Evolutionary conservation across 73 alveolate species (phyloP).

Genomic region (Stentor roeselii): DNA sequence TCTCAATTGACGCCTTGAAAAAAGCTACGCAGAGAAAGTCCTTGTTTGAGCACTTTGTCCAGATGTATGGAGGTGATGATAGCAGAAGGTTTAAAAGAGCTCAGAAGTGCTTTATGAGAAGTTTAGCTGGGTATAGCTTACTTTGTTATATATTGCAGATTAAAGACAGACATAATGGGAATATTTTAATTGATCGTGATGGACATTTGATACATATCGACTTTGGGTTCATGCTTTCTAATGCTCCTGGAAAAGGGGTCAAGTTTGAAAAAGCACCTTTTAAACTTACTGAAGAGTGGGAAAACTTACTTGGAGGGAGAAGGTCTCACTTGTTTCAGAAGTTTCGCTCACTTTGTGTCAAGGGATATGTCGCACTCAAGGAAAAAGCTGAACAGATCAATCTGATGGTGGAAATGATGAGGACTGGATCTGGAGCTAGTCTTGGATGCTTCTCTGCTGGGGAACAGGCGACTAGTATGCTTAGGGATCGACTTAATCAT

Average conservation of each 20-base stretch:
- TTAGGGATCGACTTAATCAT: conserved; percentile 55
- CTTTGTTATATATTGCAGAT: conserved; percentile 91
- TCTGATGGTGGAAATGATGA: conserved; percentile 67
- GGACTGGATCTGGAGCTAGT: conserved; percentile 42
- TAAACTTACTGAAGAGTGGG: conserved; percentile 92
- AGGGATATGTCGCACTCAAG: conserved; percentile 56
- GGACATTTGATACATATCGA: conserved; percentile 98
- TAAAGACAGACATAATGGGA: conserved; percentile 98
- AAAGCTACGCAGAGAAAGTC: conserved; percentile 51
- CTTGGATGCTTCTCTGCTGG: conserved; percentile 64
- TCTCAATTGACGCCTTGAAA: conserved; percentile 77
- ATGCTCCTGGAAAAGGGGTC: conserved; percentile 92
- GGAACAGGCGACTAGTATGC: conserved; percentile 36
- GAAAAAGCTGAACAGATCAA: conserved; percentile 53
- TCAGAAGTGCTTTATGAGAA: conserved; percentile 83
- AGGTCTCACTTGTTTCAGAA: conserved; percentile 41
- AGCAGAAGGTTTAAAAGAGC: conserved; percentile 80
- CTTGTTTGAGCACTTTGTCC: conserved; percentile 46
- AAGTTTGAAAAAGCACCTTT: conserved; percentile 95
- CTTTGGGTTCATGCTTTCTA: conserved; percentile 93
- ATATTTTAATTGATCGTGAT: conserved; percentile 87
- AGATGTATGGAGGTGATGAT: conserved; percentile 37
- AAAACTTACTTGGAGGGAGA: conserved; percentile 88
- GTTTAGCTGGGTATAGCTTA: conserved; percentile 96
- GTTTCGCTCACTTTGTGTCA: conserved; percentile 48